Conservation (phyloP, 139 green algal genomes). For the Chlamydomonas eustigma region DNA sequence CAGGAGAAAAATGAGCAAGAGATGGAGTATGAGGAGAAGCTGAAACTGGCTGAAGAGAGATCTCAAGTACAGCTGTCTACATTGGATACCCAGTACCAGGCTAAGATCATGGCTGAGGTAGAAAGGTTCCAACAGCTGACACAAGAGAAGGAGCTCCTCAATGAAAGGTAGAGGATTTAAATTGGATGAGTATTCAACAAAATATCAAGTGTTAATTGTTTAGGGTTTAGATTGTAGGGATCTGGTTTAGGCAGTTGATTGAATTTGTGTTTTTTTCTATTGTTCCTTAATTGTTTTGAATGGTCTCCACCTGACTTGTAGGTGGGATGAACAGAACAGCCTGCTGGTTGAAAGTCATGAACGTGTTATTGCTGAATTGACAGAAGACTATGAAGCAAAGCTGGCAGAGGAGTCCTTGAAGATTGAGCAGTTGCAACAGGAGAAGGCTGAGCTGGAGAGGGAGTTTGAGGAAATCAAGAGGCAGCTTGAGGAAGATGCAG, state of each 20-base stretch:
- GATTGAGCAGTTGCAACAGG: slow-evolving; percentile 44
- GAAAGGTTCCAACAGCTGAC: slow-evolving; percentile 72
- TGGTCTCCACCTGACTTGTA: too few species aligned
- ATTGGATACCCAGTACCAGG: slow-evolving; percentile 77
- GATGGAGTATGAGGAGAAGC: slow-evolving; percentile 67
- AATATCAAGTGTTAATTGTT: too few species aligned
- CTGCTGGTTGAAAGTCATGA: slow-evolving; percentile 80
- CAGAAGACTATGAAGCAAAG: slow-evolving; percentile 77
- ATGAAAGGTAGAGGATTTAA: too few species aligned
- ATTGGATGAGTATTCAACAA: too few species aligned
- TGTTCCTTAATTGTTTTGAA: too few species aligned
- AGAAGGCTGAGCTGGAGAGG: slow-evolving; percentile 57
- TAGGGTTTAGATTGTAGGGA: too few species aligned
- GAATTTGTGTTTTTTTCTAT: too few species aligned
- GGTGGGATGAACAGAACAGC: slow-evolving; percentile 81
- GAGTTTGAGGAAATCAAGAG: slow-evolving; percentile 76
- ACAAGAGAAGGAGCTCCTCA: slow-evolving; percentile 73
- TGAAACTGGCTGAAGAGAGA: slow-evolving; percentile 49
- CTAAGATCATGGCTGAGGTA: slow-evolving; percentile 82
- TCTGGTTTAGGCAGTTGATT: too few species aligned
- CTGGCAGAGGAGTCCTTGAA: slow-evolving; percentile 59
- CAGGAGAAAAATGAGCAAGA: slow-evolving; percentile 73
- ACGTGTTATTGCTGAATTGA: slow-evolving; percentile 73
- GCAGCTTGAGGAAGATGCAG: slow-evolving; percentile 87
- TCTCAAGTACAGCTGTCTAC: slow-evolving; percentile 49